Conservation (phyloP, 352 stramenopile species). For the Discostella stelligera region DNA sequence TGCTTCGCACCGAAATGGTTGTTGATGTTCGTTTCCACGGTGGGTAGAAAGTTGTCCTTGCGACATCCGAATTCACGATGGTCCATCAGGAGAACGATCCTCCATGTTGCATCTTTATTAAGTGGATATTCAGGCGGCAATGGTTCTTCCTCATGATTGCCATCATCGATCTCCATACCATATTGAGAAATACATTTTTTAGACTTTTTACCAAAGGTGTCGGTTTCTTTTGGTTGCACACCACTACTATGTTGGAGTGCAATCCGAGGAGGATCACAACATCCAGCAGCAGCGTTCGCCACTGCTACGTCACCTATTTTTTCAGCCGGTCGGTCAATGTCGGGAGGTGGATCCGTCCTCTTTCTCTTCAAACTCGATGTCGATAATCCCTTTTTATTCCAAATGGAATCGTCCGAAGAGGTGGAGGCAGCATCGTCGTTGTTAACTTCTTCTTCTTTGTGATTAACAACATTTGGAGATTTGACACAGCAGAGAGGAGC, state of each 20-base stretch:
- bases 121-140: constrained; percentile 7
- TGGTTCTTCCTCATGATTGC: background rate
- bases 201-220: background rate
- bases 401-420: constrained; percentile 32
- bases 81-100: constrained; percentile 37
- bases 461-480: background rate
- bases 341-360: background rate
- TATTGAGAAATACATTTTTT: background rate
- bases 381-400: constrained; percentile 1
- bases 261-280: background rate
- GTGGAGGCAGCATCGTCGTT: constrained; percentile 20
- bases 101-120: constrained; percentile 6
- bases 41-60: constrained; percentile 26
- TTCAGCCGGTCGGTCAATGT: background rate
- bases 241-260: background rate
- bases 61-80: constrained; percentile 32
- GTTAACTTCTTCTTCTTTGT: background rate
- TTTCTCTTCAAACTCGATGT: background rate
- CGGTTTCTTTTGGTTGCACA: background rate
- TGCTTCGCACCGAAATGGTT: constrained; percentile 17
- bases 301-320: background rate
- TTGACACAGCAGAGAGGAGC: background rate
- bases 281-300: background rate
- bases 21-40: constrained; percentile 27
- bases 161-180: background rate